Percentiles rank a stretch among this genome's conserved stretches.
Conservation (phyloP, 106 monocot genomes). For the Dactylorhiza incarnata region DNA sequence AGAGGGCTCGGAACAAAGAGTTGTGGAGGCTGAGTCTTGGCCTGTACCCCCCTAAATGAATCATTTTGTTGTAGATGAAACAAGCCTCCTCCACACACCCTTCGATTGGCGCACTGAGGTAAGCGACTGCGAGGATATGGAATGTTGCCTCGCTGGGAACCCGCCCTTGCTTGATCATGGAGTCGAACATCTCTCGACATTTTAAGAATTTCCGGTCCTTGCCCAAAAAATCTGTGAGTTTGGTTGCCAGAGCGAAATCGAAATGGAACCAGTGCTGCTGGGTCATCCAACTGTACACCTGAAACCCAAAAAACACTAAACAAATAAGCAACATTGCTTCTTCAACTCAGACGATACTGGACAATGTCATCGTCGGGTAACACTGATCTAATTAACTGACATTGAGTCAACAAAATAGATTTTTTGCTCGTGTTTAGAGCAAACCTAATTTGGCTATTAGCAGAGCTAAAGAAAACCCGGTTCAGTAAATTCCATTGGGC, state of each 20-base stretch:
- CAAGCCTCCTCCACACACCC: conserved; percentile 80
- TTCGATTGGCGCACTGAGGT: conserved; percentile 55
- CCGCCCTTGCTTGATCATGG: conserved; percentile 60
- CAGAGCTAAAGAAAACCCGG: neutral
- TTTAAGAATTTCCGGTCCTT: conserved; percentile 65
- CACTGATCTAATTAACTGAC: neutral
- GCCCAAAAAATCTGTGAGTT: conserved; percentile 75
- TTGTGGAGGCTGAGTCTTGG: conserved; percentile 84
- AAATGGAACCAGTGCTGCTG: conserved; percentile 70
- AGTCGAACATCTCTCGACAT: conserved; percentile 75
- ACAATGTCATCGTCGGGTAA: neutral
- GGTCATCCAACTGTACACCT: conserved; percentile 92
- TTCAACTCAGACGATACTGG: neutral
- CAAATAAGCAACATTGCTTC: neutral
- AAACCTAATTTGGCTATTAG: neutral
- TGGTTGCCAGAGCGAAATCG: conserved; percentile 66
- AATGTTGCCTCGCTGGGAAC: conserved; percentile 84
- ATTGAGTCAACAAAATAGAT: neutral
- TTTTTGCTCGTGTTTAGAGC: neutral
- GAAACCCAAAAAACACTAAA: conserved; percentile 14
- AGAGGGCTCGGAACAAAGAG: conserved; percentile 70
- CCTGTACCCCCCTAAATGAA: conserved; percentile 68
- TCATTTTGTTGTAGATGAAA: conserved; percentile 79
- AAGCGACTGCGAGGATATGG: conserved; percentile 69
- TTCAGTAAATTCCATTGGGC: no score